phyloP scores from a whole-genome alignment of 2,329 filamentous ascomycete genomes.

The Fusarium penzigii region DNA sequence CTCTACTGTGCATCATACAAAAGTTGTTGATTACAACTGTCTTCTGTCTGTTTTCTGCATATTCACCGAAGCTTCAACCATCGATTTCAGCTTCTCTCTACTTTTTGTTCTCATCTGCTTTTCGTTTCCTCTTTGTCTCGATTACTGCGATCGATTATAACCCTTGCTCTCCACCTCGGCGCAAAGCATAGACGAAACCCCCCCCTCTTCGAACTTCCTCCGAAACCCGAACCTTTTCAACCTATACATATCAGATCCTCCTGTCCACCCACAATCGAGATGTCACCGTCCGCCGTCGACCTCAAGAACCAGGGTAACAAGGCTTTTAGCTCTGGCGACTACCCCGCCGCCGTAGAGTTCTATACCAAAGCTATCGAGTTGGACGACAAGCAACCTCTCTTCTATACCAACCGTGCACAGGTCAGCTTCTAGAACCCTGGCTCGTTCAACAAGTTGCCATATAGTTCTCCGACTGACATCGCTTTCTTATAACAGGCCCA shows the following conservation, averaged over 20 bases:
- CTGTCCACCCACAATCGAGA: constrained; percentile 26
- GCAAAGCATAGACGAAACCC: constrained; percentile 2
- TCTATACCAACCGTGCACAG: constrained; percentile 93
- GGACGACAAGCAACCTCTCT: constrained; percentile 81
- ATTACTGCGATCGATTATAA: background rate
- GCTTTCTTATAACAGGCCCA: constrained; percentile 62
- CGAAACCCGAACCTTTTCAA: constrained; percentile 1
- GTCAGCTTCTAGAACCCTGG: constrained; percentile 51
- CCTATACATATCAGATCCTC: constrained; percentile 1
- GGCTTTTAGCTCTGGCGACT: constrained; percentile 86
- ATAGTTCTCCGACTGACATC: constrained; percentile 48
- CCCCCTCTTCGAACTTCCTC: constrained; percentile 2
- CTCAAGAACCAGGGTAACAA: constrained; percentile 95
- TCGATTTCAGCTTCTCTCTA: no score
- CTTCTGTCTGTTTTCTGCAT: constrained; percentile 3
- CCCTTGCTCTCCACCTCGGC: background rate
- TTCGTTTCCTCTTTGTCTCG: constrained; percentile 5
- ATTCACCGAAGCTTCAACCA: background rate
- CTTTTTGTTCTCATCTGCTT: constrained; percentile 6
- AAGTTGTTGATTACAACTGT: background rate
- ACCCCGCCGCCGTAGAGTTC: constrained; percentile 75
- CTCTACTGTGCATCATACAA: background rate
- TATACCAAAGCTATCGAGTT: constrained; percentile 87
- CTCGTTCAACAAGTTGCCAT: constrained; percentile 16
- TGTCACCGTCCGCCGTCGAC: constrained; percentile 69